phyloP scores from a whole-genome alignment of 441 rosid species.

The Pelargonium cotyledonis region DNA sequence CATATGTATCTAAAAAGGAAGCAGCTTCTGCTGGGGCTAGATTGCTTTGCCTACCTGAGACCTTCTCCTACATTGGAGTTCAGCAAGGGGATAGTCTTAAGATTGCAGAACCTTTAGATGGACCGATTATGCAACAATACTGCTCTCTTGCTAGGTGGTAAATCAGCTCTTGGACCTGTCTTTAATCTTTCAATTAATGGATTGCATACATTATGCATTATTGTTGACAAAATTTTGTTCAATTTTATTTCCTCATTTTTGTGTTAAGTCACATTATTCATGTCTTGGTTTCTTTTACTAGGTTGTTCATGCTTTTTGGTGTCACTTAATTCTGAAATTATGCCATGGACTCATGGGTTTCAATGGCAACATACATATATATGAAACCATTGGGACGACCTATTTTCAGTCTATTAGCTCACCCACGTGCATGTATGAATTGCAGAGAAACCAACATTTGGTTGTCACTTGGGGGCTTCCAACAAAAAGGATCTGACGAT shows the following conservation, averaged over 20 bases:
- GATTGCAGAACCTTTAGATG: slow-evolving; percentile 69
- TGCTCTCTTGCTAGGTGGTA: slow-evolving; percentile 79
- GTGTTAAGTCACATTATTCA: not conserved
- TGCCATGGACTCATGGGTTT: not conserved
- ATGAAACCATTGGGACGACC: not conserved
- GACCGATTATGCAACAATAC: slow-evolving; percentile 71
- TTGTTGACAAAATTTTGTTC: not conserved
- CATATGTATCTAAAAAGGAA: slow-evolving; percentile 44
- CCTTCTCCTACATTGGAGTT: slow-evolving; percentile 66
- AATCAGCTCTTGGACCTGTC: not conserved
- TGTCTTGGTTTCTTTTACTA: not conserved
- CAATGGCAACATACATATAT: not conserved
- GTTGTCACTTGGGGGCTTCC: slow-evolving; percentile 95
- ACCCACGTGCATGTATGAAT: slow-evolving; percentile 3
- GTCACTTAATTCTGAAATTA: not conserved
- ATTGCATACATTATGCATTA: not conserved
- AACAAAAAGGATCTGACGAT: slow-evolving; percentile 73
- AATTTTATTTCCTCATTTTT: not conserved
- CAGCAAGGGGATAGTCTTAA: slow-evolving; percentile 67
- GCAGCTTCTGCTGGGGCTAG: slow-evolving; percentile 78
- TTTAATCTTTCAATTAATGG: not conserved
- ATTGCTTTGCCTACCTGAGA: slow-evolving; percentile 85
- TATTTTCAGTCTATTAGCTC: not conserved
- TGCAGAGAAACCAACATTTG: slow-evolving; percentile 75
- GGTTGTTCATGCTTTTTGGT: not conserved